These are phyloP conservation scores for Acrodontium crateriforme DNA, from an alignment of 2,329 filamentous ascomycete species.

Conservation along the genomic window DNA sequence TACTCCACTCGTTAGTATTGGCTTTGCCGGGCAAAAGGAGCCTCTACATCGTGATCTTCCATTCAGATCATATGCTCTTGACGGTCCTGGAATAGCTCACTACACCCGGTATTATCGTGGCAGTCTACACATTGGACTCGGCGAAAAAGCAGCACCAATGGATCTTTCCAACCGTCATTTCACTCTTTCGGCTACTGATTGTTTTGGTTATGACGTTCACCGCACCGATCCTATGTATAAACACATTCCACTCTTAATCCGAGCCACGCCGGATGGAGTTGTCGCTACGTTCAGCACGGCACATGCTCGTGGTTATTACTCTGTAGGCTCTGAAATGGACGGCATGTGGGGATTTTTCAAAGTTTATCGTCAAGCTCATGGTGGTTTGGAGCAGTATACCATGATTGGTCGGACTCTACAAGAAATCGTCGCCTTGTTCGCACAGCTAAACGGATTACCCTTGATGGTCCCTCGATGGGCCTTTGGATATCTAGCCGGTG, in stretches of 20 bases:
- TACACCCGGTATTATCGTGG: conserved; percentile 49
- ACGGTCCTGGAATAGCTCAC: conserved; percentile 48
- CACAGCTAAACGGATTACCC: conserved; percentile 54
- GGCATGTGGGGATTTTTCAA: conserved; percentile 65
- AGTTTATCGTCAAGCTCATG: conserved; percentile 58
- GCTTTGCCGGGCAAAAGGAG: conserved; percentile 32
- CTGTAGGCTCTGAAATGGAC: conserved; percentile 58
- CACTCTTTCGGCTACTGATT: conserved; percentile 54
- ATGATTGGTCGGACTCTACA: conserved; percentile 52
- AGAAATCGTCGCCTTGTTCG: conserved; percentile 53
- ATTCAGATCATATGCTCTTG: conserved; percentile 50
- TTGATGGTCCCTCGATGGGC: conserved; percentile 57
- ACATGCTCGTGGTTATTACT: conserved; percentile 50
- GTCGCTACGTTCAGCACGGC: conserved; percentile 55
- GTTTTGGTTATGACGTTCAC: conserved; percentile 60
- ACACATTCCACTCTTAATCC: conserved; percentile 59
- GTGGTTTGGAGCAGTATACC: conserved; percentile 57
- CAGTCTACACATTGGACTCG: conserved; percentile 55
- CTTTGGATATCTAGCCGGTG: conserved; percentile 59
- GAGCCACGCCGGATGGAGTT: conserved; percentile 48
- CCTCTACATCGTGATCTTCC: conserved; percentile 50
- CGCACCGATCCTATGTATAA: conserved; percentile 62
- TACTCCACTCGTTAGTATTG: conserved; percentile 45
- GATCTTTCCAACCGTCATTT: conserved; percentile 55
- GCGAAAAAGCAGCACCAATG: conserved; percentile 62